Percentiles rank a stretch among this genome's conserved stretches.
Evolutionary conservation across 1,284 basidiomycete genomes (phyloP).

Genomic region (Wallemia hederae): DNA sequence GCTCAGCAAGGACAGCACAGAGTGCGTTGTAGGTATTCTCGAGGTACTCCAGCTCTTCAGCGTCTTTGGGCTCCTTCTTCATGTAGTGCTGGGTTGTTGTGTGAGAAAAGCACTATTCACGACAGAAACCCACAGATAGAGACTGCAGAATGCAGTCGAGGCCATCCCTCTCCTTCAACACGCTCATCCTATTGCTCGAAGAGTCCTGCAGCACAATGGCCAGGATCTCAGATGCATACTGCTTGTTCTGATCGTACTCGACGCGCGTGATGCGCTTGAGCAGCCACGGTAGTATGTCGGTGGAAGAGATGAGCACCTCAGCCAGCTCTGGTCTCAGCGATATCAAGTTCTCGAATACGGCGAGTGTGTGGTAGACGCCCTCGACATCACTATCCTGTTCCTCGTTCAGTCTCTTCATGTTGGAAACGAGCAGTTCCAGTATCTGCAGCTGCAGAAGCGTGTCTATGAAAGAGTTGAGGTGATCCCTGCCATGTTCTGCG

Average conservation of each 20-base stretch:
- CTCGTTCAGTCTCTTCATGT: conserved; percentile 42
- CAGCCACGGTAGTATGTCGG: conserved; percentile 47
- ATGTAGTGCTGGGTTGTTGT: conserved; percentile 40
- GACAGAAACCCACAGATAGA: conserved; percentile 33
- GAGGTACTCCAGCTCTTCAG: conserved; percentile 87
- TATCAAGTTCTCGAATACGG: conserved; percentile 72
- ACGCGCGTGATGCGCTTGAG: conserved; percentile 44
- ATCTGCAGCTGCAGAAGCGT: conserved; percentile 31
- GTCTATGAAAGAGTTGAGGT: neutral
- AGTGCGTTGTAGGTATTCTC: conserved; percentile 78
- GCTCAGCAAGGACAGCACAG: conserved; percentile 48
- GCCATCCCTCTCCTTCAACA: conserved; percentile 34
- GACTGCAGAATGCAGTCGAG: conserved; percentile 49
- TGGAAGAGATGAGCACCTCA: conserved; percentile 36
- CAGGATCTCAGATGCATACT: conserved; percentile 61
- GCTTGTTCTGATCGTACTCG: conserved; percentile 49
- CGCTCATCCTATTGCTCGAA: conserved; percentile 28
- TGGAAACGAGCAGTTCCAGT: conserved; percentile 66
- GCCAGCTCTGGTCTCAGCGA: conserved; percentile 52
- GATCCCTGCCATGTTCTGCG: conserved; percentile 24
- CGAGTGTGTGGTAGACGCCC: conserved; percentile 71
- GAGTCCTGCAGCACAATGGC: conserved; percentile 61
- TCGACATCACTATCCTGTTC: conserved; percentile 59
- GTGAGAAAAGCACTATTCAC: neutral
- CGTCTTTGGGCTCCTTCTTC: conserved; percentile 43